These are phyloP conservation scores for Zopfia rhizophila DNA, from an alignment of 2,329 filamentous ascomycete genomes.

Conservation along the genomic window DNA sequence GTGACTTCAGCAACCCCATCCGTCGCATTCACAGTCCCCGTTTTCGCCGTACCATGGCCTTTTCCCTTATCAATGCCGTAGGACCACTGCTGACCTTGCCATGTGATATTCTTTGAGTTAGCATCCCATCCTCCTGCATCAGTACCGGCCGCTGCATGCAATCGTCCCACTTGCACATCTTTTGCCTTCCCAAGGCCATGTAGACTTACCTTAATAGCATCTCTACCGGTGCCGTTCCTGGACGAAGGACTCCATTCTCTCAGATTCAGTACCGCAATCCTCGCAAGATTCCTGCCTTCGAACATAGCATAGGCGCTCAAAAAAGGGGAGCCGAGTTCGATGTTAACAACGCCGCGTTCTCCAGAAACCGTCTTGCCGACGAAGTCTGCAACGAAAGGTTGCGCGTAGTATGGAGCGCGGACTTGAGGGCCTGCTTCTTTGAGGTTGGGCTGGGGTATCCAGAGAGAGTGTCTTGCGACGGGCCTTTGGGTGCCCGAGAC, in stretches of 20 bases:
- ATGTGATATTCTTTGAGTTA: slow-evolving; percentile 3
- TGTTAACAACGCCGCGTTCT: not conserved
- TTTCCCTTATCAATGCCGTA: not conserved
- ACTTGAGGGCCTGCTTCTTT: not conserved
- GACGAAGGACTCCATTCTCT: too few species aligned
- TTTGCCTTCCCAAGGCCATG: not conserved
- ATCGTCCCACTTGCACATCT: not conserved
- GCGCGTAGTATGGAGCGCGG: not conserved
- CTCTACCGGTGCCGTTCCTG: too few species aligned
- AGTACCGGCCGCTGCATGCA: not conserved
- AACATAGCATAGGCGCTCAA: slow-evolving; percentile 3
- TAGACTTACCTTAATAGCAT: not conserved
- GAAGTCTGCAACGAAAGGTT: not conserved
- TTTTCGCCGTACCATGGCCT: not conserved
- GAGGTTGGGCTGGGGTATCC: not conserved
- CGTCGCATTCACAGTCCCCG: not conserved
- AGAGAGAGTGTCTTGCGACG: not conserved
- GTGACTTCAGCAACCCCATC: not conserved
- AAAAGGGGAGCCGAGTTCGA: not conserved
- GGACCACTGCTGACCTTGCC: not conserved
- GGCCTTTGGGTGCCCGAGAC: not conserved
- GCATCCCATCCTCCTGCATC: slow-evolving; percentile 1
- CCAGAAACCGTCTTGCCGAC: not conserved
- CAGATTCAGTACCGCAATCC: too few species aligned
- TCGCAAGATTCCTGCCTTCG: not conserved